Evolutionary conservation across 2,329 filamentous ascomycete species (phyloP).

Genomic region (Alternaria conjuncta): DNA sequence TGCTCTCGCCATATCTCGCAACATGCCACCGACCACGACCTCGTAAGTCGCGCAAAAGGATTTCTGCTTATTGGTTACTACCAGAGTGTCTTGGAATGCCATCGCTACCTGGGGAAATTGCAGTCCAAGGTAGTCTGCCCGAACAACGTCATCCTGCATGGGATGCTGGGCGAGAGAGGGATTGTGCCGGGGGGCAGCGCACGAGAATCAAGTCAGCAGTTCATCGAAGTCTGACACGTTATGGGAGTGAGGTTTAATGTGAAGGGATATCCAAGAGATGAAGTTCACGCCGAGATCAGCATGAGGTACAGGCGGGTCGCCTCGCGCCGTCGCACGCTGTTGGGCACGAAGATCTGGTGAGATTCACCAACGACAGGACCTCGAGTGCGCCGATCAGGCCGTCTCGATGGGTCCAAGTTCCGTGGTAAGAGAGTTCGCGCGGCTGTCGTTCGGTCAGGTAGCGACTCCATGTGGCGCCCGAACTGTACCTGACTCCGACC

Average conservation of each 20-base stretch:
- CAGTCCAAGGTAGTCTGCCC: conserved; percentile 6
- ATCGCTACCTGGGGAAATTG: neutral
- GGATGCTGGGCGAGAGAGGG: conserved; percentile 3
- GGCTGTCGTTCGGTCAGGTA: conserved; percentile 21
- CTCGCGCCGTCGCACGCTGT: conserved; percentile 18
- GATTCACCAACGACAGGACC: conserved; percentile 19
- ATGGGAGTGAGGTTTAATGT: neutral
- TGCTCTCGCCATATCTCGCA: neutral
- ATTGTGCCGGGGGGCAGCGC: neutral
- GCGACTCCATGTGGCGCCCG: conserved; percentile 13
- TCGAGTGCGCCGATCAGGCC: conserved; percentile 21
- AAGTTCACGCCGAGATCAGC: neutral
- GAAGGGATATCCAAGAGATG: neutral
- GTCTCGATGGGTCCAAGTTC: conserved; percentile 9
- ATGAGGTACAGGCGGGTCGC: conserved; percentile 23
- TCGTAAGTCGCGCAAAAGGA: neutral
- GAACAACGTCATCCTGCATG: conserved; percentile 16
- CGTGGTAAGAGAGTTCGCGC: conserved; percentile 6
- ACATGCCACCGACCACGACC: neutral
- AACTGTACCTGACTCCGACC: conserved; percentile 2
- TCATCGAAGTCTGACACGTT: neutral
- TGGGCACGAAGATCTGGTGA: conserved; percentile 18
- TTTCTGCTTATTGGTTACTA: neutral
- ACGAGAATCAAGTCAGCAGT: conserved; percentile 2
- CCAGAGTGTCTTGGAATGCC: neutral